A percentile compares a stretch with the other conserved stretches of the same genome.
phyloP scores from a whole-genome alignment of 2,329 filamentous ascomycete species.

The Penicillium thymicola region DNA sequence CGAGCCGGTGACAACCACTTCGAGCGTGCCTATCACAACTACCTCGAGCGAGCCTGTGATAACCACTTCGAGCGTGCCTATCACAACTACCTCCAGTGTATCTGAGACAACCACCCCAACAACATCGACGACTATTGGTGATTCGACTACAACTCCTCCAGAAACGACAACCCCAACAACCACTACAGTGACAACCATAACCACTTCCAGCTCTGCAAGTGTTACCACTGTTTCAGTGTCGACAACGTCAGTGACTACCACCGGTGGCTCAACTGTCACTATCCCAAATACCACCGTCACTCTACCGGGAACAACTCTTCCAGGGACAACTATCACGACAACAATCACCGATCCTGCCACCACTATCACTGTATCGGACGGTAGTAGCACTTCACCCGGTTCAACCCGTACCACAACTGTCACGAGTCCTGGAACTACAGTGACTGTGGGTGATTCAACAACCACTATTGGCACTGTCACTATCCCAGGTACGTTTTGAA shows the following conservation, averaged over 20 bases:
- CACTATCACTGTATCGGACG: conserved; percentile 1
- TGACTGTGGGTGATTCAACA: too few relatives aligned
- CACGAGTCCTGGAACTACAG: too few relatives aligned
- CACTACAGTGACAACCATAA: background rate
- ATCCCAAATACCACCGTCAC: conserved; percentile 3
- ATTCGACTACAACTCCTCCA: background rate
- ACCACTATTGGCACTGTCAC: background rate
- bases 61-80: background rate
- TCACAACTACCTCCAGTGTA: too few relatives aligned
- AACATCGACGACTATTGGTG: background rate
- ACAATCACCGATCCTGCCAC: conserved; percentile 1
- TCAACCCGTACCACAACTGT: conserved; percentile 2
- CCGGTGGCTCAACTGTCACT: conserved; percentile 6
- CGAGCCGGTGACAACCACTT: background rate
- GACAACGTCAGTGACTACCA: background rate
- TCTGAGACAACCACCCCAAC: background rate
- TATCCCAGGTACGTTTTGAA: conserved; percentile 5
- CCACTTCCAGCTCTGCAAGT: background rate
- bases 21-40: background rate
- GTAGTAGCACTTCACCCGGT: conserved; percentile 2
- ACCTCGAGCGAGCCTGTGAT: background rate
- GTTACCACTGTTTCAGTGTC: background rate
- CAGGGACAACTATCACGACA: conserved; percentile 7
- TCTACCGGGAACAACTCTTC: background rate
- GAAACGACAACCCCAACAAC: background rate